Evolutionary conservation across 2,329 filamentous ascomycete species (phyloP), one percentile per base, ranked within the genome.

Genomic region (Nothophaeocryptopus gaeumannii): DNA sequence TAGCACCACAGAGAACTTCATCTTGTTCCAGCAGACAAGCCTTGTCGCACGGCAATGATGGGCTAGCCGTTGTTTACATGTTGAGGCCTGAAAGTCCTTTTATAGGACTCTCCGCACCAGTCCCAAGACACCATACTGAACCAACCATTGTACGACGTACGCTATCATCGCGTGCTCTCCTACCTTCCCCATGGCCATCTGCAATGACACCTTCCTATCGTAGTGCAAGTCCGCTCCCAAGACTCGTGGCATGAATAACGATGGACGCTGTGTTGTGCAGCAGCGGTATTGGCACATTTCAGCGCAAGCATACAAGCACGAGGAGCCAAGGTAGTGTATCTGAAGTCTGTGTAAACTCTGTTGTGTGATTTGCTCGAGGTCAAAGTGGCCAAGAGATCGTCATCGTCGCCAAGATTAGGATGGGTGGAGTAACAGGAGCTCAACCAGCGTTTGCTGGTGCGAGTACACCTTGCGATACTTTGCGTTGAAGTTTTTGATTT

Each of bases 1-100:
- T 8, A 54, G 50, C 16, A 48, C 42, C n/a, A 51, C 38, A 33
- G 50, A 45, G 44, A 58, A 51, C 53, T 58, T 58, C 58, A 60
- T 60, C 39, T 32, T 50, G 34, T 13, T 3, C 14, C 13, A 16
- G 9, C 11, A 20, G 3, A 13, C 9, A 5, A 14, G 32, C n/a
- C 12, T 13, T 36, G 10, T 8, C 12, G 31, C 36, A 36, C 35
- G 13, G 20, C 8, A 29, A 41, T n/a, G n/a, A 15, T 16, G 8
- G 14, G n/a, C 30, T 37, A 39, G 32, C n/a, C 33, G 30, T 39
- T 29, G 13, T 45, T 14, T 33, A 35, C 37, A 37, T 37, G 32
- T 26, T 31, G 16, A 42, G 20, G 36, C 31, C 33, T 45, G 42
- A 32, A 39, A 26, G 20, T 26, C 20, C 20, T 26, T 7, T 26